phyloP scores from a whole-genome alignment of 495 filamentous ascomycete genomes.

The Aspergillus bertholletiae region DNA sequence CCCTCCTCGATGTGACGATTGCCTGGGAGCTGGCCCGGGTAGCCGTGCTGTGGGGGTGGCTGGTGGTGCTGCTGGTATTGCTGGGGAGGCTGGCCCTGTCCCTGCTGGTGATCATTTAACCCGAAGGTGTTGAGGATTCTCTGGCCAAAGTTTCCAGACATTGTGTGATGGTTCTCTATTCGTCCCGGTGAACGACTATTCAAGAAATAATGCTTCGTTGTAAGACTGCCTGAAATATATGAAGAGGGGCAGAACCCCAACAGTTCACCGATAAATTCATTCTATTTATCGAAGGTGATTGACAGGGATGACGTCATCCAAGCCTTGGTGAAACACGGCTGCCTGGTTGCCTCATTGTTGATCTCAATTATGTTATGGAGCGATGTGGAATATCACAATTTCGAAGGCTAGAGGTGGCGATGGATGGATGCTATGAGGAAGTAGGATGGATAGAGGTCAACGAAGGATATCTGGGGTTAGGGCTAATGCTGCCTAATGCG shows the following conservation, averaged over 20 bases:
- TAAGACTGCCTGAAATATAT: too few species aligned
- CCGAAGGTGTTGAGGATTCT: conserved; percentile 35
- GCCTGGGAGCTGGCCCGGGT: conserved; percentile 11
- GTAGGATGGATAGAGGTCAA: too few species aligned
- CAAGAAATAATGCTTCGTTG: not conserved
- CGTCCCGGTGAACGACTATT: not conserved
- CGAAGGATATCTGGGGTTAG: too few species aligned
- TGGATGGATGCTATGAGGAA: too few species aligned
- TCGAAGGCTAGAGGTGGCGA: not conserved
- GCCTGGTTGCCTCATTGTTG: not conserved
- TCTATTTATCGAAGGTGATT: not conserved
- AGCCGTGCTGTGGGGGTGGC: not conserved
- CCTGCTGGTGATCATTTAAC: conserved; percentile 8
- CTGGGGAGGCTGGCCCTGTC: not conserved
- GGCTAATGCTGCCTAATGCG: too few species aligned
- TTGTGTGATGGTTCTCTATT: conserved; percentile 1
- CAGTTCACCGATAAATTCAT: not conserved
- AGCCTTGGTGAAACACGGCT: not conserved
- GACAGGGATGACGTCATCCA: not conserved
- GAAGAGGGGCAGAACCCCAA: not conserved
- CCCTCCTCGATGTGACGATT: conserved; percentile 30
- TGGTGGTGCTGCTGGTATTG: not conserved
- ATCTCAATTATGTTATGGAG: not conserved
- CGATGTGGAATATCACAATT: not conserved
- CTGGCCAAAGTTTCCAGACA: conserved; percentile 35